These are phyloP conservation scores for Chytriomyces confervae DNA, from an alignment of 192 early-diverging fungal genomes.

Conservation along the genomic window DNA sequence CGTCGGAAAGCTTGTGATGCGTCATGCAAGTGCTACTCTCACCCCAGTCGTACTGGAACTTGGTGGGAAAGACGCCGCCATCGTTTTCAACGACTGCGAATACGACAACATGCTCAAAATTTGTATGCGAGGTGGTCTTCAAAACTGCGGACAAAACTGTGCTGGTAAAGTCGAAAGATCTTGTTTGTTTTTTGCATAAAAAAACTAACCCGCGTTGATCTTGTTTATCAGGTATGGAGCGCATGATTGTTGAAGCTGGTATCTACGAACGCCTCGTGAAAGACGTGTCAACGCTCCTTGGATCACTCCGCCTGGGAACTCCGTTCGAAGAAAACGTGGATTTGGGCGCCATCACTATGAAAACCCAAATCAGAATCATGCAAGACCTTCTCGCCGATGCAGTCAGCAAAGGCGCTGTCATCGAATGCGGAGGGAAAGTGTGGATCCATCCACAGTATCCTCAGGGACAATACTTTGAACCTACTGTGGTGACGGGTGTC, in stretches of 20 bases:
- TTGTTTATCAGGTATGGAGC: slow-evolving; percentile 71
- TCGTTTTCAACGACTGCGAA: slow-evolving; percentile 77
- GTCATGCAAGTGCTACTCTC: slow-evolving; percentile 69
- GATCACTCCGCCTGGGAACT: slow-evolving; percentile 70
- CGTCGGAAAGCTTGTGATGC: slow-evolving; percentile 81
- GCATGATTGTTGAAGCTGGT: slow-evolving; percentile 74
- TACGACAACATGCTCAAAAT: slow-evolving; percentile 70
- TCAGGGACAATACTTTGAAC: slow-evolving; percentile 51
- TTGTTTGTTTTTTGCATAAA: neutral
- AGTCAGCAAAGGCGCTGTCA: slow-evolving; percentile 74
- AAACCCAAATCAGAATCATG: slow-evolving; percentile 62
- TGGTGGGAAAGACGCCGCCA: slow-evolving; percentile 88
- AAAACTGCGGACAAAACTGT: slow-evolving; percentile 90
- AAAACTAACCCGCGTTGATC: neutral
- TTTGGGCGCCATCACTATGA: slow-evolving; percentile 86
- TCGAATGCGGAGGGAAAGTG: slow-evolving; percentile 72
- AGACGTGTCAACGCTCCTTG: slow-evolving; percentile 64
- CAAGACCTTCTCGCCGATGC: slow-evolving; percentile 76
- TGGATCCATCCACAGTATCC: slow-evolving; percentile 74
- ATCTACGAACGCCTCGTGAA: slow-evolving; percentile 74
- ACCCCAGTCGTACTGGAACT: slow-evolving; percentile 89
- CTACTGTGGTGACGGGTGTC: slow-evolving; percentile 80
- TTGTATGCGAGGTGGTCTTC: slow-evolving; percentile 83
- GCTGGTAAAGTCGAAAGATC: slow-evolving; percentile 25
- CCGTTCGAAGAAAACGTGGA: slow-evolving; percentile 74